phyloP scores from a whole-genome alignment of 2,329 filamentous ascomycete genomes.

The Calonectria honghensis region DNA sequence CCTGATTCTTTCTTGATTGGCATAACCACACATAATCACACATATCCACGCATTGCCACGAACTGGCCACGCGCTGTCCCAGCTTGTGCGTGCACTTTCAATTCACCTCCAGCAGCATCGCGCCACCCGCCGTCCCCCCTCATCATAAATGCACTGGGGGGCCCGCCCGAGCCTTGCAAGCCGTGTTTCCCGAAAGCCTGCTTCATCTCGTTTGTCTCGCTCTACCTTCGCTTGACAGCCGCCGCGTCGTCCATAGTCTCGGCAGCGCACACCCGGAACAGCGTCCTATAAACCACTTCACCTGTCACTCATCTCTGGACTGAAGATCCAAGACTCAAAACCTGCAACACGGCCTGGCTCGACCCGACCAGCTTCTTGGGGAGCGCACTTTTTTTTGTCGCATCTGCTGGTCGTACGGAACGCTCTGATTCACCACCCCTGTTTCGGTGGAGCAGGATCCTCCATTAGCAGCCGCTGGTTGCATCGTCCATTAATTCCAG shows the following conservation, averaged over 20 bases:
- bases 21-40: conserved; percentile 11
- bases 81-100: conserved; percentile 21
- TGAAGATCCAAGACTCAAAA: conserved; percentile 1
- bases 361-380: background rate
- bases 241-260: conserved; percentile 37
- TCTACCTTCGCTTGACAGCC: conserved; percentile 45
- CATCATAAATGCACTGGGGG: conserved; percentile 29
- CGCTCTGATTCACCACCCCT: conserved; percentile 33
- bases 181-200: conserved; percentile 41
- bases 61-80: conserved; percentile 32
- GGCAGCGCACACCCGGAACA: conserved; percentile 25
- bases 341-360: background rate
- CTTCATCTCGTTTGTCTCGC: conserved; percentile 46
- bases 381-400: conserved; percentile 21
- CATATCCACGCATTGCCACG: conserved; percentile 19
- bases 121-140: conserved; percentile 37
- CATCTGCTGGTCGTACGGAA: conserved; percentile 20
- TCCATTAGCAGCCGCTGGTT: conserved; percentile 28
- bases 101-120: conserved; percentile 17
- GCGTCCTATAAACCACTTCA: conserved; percentile 20
- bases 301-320: background rate
- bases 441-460: conserved; percentile 30
- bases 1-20: background rate
- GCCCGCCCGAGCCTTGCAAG: conserved; percentile 46
- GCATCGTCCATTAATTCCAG: conserved; percentile 37